Evolutionary conservation across 345 rosid genomes (phyloP).

Genomic region (Citrus sp.): DNA sequence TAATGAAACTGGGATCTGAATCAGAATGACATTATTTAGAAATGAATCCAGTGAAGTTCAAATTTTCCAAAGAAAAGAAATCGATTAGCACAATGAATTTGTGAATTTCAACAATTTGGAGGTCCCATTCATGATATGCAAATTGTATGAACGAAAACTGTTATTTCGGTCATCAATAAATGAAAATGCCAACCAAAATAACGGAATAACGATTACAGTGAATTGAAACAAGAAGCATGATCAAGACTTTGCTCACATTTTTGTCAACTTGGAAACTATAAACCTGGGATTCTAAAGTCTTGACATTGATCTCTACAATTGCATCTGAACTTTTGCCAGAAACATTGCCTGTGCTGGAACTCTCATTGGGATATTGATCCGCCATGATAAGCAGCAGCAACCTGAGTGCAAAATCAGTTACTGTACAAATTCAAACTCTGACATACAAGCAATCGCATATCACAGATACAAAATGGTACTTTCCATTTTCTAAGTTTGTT

Average conservation of each 20-base stretch:
- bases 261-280: slow-evolving; percentile 62
- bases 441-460: not conserved
- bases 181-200: not conserved
- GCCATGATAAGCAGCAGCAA: slow-evolving; percentile 51
- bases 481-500: not conserved
- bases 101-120: not conserved
- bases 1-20: slow-evolving; percentile 64
- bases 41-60: not conserved
- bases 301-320: slow-evolving; percentile 68
- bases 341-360: slow-evolving; percentile 46
- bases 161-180: not conserved
- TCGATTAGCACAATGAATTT: not conserved
- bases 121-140: not conserved
- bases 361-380: slow-evolving; percentile 42
- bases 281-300: slow-evolving; percentile 80
- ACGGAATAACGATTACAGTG: not conserved
- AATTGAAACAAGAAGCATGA: not conserved
- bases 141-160: not conserved
- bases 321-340: slow-evolving; percentile 53
- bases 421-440: not conserved
- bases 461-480: not conserved
- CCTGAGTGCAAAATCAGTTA: slow-evolving; percentile 1
- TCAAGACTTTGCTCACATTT: slow-evolving; percentile 50
- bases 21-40: slow-evolving; percentile 9
- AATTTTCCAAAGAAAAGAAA: not conserved